Conservation (phyloP, 169 alveolate species). For the Cryptosporidium viatorum region DNA sequence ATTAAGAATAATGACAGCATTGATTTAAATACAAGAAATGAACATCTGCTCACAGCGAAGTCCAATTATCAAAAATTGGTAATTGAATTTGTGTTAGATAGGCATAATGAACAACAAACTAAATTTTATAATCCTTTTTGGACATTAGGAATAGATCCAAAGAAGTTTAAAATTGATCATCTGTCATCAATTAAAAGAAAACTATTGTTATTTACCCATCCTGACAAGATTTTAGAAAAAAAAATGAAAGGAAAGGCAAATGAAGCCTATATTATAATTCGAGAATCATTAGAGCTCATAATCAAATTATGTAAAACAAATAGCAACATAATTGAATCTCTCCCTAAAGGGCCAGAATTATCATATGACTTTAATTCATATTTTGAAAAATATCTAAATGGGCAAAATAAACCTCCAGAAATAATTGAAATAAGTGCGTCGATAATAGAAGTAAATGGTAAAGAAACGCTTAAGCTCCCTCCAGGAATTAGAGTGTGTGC, state of each 20-base stretch:
- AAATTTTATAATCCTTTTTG: constrained; percentile 28
- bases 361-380: constrained; percentile 12
- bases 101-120: constrained; percentile 5
- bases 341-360: constrained; percentile 18
- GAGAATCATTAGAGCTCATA: constrained; percentile 3
- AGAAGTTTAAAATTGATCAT: background rate
- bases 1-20: background rate
- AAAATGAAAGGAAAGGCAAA: background rate
- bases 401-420: background rate
- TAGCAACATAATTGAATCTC: background rate
- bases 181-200: background rate
- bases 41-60: background rate
- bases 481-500: background rate
- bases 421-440: background rate
- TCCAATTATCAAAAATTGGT: background rate
- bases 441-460: background rate
- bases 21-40: background rate
- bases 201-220: constrained; percentile 15
- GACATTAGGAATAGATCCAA: constrained; percentile 37
- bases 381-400: background rate
- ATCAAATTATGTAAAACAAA: background rate
- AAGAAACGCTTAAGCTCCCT: constrained; percentile 1
- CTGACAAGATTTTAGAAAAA: constrained; percentile 26
- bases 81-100: constrained; percentile 10
- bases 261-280: constrained; percentile 21